Base-by-base conservation (phyloP, 495 filamentous ascomycete species). In the Endocarpon pusillum region DNA sequence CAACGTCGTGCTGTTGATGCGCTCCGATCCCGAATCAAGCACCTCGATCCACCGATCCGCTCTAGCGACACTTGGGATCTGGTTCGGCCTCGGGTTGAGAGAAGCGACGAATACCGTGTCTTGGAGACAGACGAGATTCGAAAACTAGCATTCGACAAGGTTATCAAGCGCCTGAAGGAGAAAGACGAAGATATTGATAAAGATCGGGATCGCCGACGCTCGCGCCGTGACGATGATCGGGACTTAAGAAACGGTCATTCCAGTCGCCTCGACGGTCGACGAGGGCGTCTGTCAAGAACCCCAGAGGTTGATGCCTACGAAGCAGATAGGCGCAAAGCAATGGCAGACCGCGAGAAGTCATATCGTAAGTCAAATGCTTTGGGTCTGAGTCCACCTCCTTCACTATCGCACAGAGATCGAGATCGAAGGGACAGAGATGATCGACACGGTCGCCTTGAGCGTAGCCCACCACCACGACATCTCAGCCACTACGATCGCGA, bases 291-390 rank as follows among this genome's bases (percentile, higher is more conserved):
- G 29, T 81, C 74, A 43, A 79, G 81, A 32, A 83, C 78, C 23
- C 85, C 82, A 4, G 86, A 94, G 49, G 69, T 67, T 18, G 81
- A 94, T 49, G 72, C 79, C 10, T 92, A 92, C 47, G 84, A 89
- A 52, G 82, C 80, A 29, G 84, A 92, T 46, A 75, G 84, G 30
- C 73, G 78, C 38, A 82, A 86, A 48, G 81, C 82, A 14, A 78
- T 80, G 47, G 81, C 80, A 18, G 81, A 87, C 42, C 77, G 84
- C 19, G 85, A 92, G 54, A 71, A 80, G 29, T 82, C 84, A 38
- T 86, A 84, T 54, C 76, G 80, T 47, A 87, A 86, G 52, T 59
- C 67, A 29, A 77, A 71, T 48, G 73, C 71, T 45, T 69, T 78
- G 32, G 72, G 73, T 35, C 66, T 61, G 36, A 55, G 71, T 21